phyloP scores from a whole-genome alignment of 2,329 filamentous ascomycete species.

The Diplodia intermedia region DNA sequence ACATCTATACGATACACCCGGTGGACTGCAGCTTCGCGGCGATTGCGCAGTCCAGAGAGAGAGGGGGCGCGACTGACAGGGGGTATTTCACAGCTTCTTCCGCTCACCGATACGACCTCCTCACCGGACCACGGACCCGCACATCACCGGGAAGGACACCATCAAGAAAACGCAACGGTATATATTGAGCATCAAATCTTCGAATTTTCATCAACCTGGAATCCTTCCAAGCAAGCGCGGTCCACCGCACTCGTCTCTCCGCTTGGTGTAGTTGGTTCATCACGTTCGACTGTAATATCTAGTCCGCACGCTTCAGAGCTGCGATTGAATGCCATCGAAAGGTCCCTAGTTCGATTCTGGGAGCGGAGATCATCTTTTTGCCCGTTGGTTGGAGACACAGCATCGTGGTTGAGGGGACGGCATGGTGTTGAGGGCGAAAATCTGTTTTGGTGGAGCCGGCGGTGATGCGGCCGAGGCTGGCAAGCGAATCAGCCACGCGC shows the following conservation, averaged over 20 bases:
- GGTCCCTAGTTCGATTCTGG: conserved; percentile 42
- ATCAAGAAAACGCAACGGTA: not conserved
- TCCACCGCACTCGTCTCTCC: conserved; percentile 4
- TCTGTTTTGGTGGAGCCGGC: conserved; percentile 17
- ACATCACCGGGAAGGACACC: too few species aligned
- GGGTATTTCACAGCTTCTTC: too few species aligned
- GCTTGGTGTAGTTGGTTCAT: conserved; percentile 44
- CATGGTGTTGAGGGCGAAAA: not conserved
- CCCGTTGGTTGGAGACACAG: too few species aligned
- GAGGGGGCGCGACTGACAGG: too few species aligned
- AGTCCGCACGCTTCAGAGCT: not conserved
- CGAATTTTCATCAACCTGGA: not conserved
- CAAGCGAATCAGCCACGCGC: conserved; percentile 6
- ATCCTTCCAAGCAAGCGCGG: conserved; percentile 1
- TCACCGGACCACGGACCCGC: too few species aligned
- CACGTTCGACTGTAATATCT: conserved; percentile 48
- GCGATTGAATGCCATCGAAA: conserved; percentile 42
- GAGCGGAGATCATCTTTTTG: conserved; percentile 41
- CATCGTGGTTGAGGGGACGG: too few species aligned
- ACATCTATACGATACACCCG: too few species aligned
- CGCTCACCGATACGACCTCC: too few species aligned
- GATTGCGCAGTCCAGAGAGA: too few species aligned
- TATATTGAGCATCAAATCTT: not conserved
- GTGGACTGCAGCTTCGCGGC: too few species aligned
- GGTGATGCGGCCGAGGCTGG: not conserved